Percentiles rank a stretch among this genome's conserved stretches.
Evolutionary conservation across 352 stramenopile genomes (phyloP).

Genomic region (Phytophthora pistaciae): DNA sequence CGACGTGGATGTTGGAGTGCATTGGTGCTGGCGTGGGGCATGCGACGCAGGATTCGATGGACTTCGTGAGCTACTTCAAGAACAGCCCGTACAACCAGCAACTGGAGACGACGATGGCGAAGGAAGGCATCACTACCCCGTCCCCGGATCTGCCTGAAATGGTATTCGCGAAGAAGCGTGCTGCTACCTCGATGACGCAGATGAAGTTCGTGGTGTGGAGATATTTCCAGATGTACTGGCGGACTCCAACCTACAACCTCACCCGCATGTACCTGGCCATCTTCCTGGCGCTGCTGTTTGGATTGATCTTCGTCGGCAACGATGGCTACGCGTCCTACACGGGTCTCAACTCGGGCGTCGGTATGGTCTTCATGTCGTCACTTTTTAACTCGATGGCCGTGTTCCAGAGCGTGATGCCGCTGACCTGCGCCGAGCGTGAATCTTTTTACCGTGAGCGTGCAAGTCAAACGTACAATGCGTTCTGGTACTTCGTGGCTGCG

Average conservation of each 20-base stretch:
- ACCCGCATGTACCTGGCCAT: conserved; percentile 57
- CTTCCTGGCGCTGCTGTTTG: conserved; percentile 81
- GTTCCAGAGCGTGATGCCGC: conserved; percentile 70
- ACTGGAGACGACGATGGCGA: conserved; percentile 21
- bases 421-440: conserved; percentile 68
- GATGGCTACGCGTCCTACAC: conserved; percentile 43
- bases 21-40: conserved; percentile 25
- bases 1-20: conserved; percentile 86
- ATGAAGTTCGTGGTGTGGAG: conserved; percentile 39
- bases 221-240: conserved; percentile 52
- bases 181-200: conserved; percentile 28
- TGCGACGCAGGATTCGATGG: not conserved
- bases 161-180: conserved; percentile 39
- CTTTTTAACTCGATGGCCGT: conserved; percentile 75
- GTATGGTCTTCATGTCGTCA: conserved; percentile 62
- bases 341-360: conserved; percentile 51
- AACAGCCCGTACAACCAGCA: conserved; percentile 27
- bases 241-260: conserved; percentile 78
- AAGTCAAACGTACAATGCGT: conserved; percentile 80
- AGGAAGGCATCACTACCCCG: conserved; percentile 34
- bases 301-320: conserved; percentile 58
- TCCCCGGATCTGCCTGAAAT: conserved; percentile 33
- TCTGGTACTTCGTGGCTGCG: conserved; percentile 63
- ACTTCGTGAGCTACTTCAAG: conserved; percentile 42
- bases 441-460: conserved; percentile 84